Evolutionary conservation across 148 eudicot species (phyloP), one percentile per base, ranked within the genome.

Genomic region (Polygonum aviculare): DNA sequence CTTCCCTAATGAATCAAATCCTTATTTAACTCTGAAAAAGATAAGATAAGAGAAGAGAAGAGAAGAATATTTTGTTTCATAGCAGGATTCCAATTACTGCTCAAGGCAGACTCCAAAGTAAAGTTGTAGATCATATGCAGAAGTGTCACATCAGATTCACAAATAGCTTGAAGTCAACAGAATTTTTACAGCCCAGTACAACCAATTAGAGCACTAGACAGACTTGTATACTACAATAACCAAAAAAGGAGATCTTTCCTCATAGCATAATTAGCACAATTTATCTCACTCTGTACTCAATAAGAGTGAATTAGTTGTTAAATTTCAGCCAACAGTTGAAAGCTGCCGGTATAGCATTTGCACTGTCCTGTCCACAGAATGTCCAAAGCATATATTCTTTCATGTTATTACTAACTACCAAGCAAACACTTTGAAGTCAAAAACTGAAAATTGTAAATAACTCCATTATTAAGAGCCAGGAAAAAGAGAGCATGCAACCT

Each of bases 401-500:
- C 47, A 44, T 44, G 6, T 44, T 44, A 44, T 44, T 44, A 6
- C 55, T 51, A 51, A 51, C 19, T 51, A 51, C 19, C 55, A 51
- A 16, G 55, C 16, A 7, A 51, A 16, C 6, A 51, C 55, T 51
- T 51, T 5, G 12, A 60, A 15, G n/a, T 35, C 40, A 36, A 35
- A 65, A 33, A 33, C 5, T 33, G 71, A 15, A 65, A 12, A 2
- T 3, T 18, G 55, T 5, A 6, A 10, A 57, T 3, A 16, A 52
- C 21, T 16, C 33, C 63, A 57, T 22, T 8, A 60, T 26, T 21
- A 60, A 31, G 15, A 21, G 14, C 14, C 36, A n/a, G 54, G 35
- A 22, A 3, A 40, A 50, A 39, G 40, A 41, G 39, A 41, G 39
- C 41, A 76, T 41, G 52, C 8, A 78, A 94, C 98, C 98, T 89